Evolutionary conservation across 2,329 filamentous ascomycete genomes (phyloP).

Genomic region (Aureobasidium uvarum): DNA sequence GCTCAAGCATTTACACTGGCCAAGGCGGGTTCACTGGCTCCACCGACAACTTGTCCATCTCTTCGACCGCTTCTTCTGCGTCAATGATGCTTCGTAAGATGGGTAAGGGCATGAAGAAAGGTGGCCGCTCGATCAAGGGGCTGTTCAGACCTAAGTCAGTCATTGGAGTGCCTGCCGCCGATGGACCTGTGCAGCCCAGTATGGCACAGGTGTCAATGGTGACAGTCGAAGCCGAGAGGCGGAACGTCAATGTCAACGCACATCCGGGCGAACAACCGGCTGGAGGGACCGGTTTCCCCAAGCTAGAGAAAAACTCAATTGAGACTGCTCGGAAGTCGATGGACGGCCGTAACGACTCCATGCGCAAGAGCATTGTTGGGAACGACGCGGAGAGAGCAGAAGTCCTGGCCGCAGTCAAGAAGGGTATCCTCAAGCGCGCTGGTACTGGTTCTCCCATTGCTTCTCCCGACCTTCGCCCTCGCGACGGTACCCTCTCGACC

Average conservation of each 20-base stretch:
- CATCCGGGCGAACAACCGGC: constrained; percentile 65
- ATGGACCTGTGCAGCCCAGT: constrained; percentile 62
- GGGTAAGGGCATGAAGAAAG: constrained; percentile 97
- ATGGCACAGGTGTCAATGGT: constrained; percentile 91
- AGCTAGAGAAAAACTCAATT: constrained; percentile 76
- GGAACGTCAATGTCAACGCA: constrained; percentile 73
- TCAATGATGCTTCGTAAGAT: constrained; percentile 97
- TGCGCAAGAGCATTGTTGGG: constrained; percentile 83
- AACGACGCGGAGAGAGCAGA: constrained; percentile 88
- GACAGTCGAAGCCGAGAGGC: constrained; percentile 88
- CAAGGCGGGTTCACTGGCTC: constrained; percentile 83
- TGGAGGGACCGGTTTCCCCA: constrained; percentile 78
- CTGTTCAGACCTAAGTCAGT: constrained; percentile 94
- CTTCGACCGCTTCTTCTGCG: constrained; percentile 83
- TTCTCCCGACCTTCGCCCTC: constrained; percentile 64
- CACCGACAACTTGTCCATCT: constrained; percentile 91
- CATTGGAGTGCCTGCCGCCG: constrained; percentile 70
- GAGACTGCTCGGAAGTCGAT: constrained; percentile 56
- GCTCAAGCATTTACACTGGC: constrained; percentile 88
- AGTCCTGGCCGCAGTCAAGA: constrained; percentile 85
- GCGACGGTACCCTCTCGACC: constrained; percentile 59
- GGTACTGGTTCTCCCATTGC: constrained; percentile 62
- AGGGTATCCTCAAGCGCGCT: constrained; percentile 90
- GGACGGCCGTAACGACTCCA: constrained; percentile 57
- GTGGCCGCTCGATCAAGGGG: constrained; percentile 83